These are phyloP conservation scores for Penicillium lividum DNA, from an alignment of 495 filamentous ascomycete species.

Conservation along the genomic window DNA sequence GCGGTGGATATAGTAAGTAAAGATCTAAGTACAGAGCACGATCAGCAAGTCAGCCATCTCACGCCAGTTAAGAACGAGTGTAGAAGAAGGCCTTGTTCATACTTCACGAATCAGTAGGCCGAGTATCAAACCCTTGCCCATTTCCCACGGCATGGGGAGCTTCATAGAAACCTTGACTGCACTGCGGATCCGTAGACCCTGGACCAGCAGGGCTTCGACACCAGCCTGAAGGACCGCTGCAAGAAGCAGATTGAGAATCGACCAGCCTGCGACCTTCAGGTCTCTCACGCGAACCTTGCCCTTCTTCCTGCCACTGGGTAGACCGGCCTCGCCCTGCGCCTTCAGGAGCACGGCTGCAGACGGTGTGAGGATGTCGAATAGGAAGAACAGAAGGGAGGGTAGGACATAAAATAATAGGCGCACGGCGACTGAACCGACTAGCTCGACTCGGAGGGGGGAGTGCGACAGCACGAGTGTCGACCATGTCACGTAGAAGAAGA, in stretches of 20 bases:
- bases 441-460: slow-evolving; percentile 71
- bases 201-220: slow-evolving; percentile 57
- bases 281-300: slow-evolving; percentile 33
- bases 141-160: slow-evolving; percentile 62
- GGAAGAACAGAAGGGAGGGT: slow-evolving; percentile 71
- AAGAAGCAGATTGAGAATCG: slow-evolving; percentile 66
- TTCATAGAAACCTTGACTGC: slow-evolving; percentile 58
- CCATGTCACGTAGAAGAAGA: slow-evolving; percentile 94
- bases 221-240: slow-evolving; percentile 55
- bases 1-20: slow-evolving; percentile 72
- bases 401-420: slow-evolving; percentile 73
- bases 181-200: slow-evolving; percentile 52
- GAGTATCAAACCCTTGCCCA: slow-evolving; percentile 52
- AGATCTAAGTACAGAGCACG: slow-evolving; percentile 29
- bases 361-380: slow-evolving; percentile 71
- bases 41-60: slow-evolving; percentile 1
- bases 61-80: too few species aligned
- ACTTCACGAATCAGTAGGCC: slow-evolving; percentile 60
- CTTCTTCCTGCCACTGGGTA: slow-evolving; percentile 60
- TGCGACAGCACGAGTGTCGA: slow-evolving; percentile 78
- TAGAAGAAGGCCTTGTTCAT: not conserved
- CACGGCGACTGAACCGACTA: slow-evolving; percentile 65
- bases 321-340: slow-evolving; percentile 60
- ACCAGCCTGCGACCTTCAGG: slow-evolving; percentile 50
- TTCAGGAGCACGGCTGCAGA: slow-evolving; percentile 68